A percentile compares a stretch with the other conserved stretches of the same genome.
Evolutionary conservation across 805 yeast genomes (phyloP).

Genomic region (Zygotorulaspora chibaensis): DNA sequence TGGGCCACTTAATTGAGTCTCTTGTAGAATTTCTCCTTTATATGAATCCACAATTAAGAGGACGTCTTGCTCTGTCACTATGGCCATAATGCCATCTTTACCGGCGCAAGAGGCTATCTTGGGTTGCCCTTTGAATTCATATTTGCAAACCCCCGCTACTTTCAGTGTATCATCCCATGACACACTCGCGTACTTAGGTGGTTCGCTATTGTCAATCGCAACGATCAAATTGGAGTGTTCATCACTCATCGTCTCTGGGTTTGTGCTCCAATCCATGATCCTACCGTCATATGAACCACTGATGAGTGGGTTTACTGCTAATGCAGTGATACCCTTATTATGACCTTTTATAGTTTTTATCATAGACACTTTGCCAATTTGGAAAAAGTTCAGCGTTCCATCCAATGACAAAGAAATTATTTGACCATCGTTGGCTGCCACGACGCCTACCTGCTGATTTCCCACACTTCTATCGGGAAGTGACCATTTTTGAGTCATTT

Average conservation of each 20-base stretch:
- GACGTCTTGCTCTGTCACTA: slow-evolving; percentile 45
- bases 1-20: slow-evolving; percentile 34
- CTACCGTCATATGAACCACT: slow-evolving; percentile 86
- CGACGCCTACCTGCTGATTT: slow-evolving; percentile 76
- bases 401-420: slow-evolving; percentile 63
- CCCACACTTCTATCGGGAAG: slow-evolving; percentile 42
- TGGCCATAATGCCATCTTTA: slow-evolving; percentile 37
- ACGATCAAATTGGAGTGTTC: slow-evolving; percentile 66
- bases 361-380: slow-evolving; percentile 35
- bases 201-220: slow-evolving; percentile 39
- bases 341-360: slow-evolving; percentile 59
- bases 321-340: slow-evolving; percentile 72
- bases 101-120: slow-evolving; percentile 39
- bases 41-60: slow-evolving; percentile 34
- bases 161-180: slow-evolving; percentile 89
- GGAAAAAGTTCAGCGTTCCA: slow-evolving; percentile 67
- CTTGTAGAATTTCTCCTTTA: slow-evolving; percentile 31
- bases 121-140: slow-evolving; percentile 46
- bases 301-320: slow-evolving; percentile 35
- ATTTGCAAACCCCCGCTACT: slow-evolving; percentile 24
- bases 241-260: slow-evolving; percentile 34
- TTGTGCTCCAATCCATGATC: slow-evolving; percentile 53
- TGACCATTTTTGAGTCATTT: slow-evolving; percentile 47
- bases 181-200: slow-evolving; percentile 43
- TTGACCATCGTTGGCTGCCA: slow-evolving; percentile 49